Evolutionary conservation across 176 grass and related monocot species (phyloP).

Genomic region (Echinochloa phyllopogon): DNA sequence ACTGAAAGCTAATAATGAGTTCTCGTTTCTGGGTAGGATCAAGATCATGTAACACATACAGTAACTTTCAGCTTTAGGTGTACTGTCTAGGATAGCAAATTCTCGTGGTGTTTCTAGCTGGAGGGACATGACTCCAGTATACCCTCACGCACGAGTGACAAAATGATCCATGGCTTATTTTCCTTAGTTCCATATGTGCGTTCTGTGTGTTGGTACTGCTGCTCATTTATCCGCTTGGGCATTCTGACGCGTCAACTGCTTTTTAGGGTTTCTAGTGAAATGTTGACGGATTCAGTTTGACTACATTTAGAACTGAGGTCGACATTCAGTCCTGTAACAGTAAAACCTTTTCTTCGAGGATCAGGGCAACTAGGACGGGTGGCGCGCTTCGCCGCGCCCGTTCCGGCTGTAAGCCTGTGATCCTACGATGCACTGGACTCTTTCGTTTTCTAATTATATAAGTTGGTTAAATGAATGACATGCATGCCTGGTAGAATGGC

Average conservation of each 20-base stretch:
- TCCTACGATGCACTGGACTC: too few relatives aligned
- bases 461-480: too few relatives aligned
- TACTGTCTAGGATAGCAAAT: conserved; percentile 5
- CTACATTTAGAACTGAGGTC: background rate
- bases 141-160: conserved; percentile 8
- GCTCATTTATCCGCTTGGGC: background rate
- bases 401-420: too few relatives aligned
- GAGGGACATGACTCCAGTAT: background rate
- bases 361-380: too few relatives aligned
- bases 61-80: conserved; percentile 24
- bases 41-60: conserved; percentile 45
- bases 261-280: background rate
- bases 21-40: conserved; percentile 17
- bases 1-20: conserved; percentile 37
- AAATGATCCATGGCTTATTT: background rate
- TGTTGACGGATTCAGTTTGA: background rate
- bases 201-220: background rate
- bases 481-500: too few relatives aligned
- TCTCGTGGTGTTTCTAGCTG: conserved; percentile 36
- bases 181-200: background rate
- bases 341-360: background rate
- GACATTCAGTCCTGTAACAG: background rate
- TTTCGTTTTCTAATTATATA: too few relatives aligned
- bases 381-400: too few relatives aligned
- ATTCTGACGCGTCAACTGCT: background rate